phyloP scores from a whole-genome alignment of 768 basidiomycete species.

The Mycena haematopus region DNA sequence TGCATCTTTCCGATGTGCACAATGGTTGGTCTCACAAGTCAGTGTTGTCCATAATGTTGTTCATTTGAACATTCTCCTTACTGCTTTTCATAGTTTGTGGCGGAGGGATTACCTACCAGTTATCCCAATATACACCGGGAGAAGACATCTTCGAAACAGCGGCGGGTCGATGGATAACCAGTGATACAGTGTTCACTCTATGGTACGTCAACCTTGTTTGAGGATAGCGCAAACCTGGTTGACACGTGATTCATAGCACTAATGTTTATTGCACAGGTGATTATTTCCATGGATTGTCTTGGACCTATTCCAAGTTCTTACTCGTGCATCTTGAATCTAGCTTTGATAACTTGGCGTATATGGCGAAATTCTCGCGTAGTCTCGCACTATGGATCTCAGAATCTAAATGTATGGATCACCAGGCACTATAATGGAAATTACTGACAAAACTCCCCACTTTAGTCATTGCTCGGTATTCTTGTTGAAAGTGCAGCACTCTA shows the following conservation, averaged over 20 bases:
- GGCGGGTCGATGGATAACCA: slow-evolving; percentile 27
- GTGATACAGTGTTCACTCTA: slow-evolving; percentile 24
- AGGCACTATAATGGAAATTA: not conserved
- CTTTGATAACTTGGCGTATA: not conserved
- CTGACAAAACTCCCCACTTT: not conserved
- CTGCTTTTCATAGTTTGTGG: slow-evolving; percentile 15
- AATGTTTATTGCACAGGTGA: slow-evolving; percentile 7
- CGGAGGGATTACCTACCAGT: slow-evolving; percentile 26
- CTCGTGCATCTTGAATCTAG: not conserved
- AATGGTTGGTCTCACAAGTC: slow-evolving; percentile 13
- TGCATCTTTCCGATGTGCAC: slow-evolving; percentile 23
- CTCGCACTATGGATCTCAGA: not conserved
- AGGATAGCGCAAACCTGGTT: not conserved
- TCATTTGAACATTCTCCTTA: not conserved
- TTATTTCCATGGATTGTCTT: not conserved
- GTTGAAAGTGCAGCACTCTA: slow-evolving; percentile 5
- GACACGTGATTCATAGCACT: not conserved
- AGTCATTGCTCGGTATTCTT: not conserved
- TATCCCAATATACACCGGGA: slow-evolving; percentile 11
- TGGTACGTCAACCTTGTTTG: slow-evolving; percentile 5
- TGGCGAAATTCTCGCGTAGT: not conserved
- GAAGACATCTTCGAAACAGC: slow-evolving; percentile 19
- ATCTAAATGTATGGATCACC: not conserved
- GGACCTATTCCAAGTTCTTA: too few relatives aligned
- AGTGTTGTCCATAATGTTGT: not conserved